Evolutionary conservation across 805 yeast species (phyloP), one percentile per base, ranked within the genome.

Genomic region (Ogataea henricii): DNA sequence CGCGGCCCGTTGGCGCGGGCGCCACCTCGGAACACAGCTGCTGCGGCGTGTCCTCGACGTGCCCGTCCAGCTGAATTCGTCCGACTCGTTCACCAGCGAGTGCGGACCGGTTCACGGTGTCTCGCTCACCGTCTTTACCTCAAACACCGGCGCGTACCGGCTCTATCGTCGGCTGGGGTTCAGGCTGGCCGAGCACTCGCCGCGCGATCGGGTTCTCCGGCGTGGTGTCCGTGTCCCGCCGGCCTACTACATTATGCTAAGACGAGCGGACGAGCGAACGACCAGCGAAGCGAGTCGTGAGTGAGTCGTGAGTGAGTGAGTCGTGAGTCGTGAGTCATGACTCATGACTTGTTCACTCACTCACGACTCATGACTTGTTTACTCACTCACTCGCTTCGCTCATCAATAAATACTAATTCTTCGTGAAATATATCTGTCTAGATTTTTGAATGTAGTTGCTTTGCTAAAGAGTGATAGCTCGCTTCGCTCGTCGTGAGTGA

Each of bases 91-190:
- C 43, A 16, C 35, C 8, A 18, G 22, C 1, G 10, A 22, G 5
- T 48, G 38, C 17, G 46, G 52, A 4, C 33, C 36, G 4, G 21
- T 62, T 2, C 54, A 48, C 2, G 77, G 72, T 2, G 66, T 71
- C 0, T 58, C 71, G 3, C 60, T 81, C 33, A 81, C 85, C 1
- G 85, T 80, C 1, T 81, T 81, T 54, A 51, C 74, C 21, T 71
- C 67, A 14, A 81, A 81, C 53, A 18, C 16, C 4, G 56, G 49
- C 2, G 83, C 82, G 0, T 47, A 68, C 14, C 45, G 54, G 0
- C 77, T 82, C 75, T 81, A 81, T 54, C 32, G 27, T 3, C 57
- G 57, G 4, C 40, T 69, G 27, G 78, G 78, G 1, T 81, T 77
- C 54, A 36, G 30, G 0, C 40, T 54, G 3, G 63, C 77, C 1